These are phyloP conservation scores for Pinus tabuliformis DNA, from an alignment of 75 land plant species.

Conservation along the genomic window DNA sequence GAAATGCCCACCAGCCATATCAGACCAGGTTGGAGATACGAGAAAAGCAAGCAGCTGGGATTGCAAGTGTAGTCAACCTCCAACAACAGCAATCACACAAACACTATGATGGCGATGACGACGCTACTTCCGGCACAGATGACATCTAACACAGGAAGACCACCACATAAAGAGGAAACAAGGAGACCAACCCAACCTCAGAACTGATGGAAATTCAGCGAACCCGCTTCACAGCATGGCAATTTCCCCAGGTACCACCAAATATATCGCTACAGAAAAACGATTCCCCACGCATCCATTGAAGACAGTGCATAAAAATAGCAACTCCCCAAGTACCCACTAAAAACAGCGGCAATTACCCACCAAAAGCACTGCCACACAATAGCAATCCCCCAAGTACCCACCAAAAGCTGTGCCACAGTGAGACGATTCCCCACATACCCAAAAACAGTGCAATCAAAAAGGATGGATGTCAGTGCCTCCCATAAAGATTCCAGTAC, in stretches of 20 bases:
- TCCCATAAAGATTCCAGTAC: neutral
- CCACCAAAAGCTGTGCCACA: neutral
- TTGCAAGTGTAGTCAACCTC: neutral
- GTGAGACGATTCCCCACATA: neutral
- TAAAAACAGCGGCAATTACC: neutral
- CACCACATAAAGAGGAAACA: neutral
- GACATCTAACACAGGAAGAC: neutral
- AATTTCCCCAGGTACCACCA: conserved; percentile 2
- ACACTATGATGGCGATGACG: neutral
- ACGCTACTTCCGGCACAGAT: neutral
- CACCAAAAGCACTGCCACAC: neutral
- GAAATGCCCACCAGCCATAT: conserved; percentile 5
- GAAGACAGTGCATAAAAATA: neutral
- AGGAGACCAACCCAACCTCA: conserved; percentile 5
- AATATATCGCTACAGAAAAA: neutral
- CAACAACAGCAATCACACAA: neutral
- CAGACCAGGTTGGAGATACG: neutral
- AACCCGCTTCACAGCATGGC: neutral
- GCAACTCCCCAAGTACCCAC: neutral
- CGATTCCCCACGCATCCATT: neutral
- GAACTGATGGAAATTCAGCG: neutral
- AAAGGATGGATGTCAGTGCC: neutral
- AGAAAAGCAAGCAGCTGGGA: neutral
- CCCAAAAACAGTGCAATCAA: neutral
- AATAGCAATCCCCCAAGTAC: neutral